Conservation (phyloP, 208 protist genomes). For the Hexamita inflata region DNA sequence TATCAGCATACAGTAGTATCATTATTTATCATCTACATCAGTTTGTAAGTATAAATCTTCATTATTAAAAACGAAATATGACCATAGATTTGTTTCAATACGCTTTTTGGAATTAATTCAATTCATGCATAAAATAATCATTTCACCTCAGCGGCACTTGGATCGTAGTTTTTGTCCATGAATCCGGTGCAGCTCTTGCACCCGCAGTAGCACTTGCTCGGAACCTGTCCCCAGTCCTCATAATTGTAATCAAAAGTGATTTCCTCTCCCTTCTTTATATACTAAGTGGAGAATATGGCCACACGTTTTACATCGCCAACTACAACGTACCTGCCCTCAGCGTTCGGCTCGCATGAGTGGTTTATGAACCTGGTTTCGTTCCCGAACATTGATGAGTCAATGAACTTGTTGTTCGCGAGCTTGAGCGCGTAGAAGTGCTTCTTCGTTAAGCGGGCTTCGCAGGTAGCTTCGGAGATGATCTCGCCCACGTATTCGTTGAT, state of each 20-base stretch:
- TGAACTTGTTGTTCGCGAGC: not conserved
- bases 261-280: conserved; percentile 46
- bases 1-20: too few species aligned
- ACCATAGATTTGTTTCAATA: too few species aligned
- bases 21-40: too few species aligned
- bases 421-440: not conserved
- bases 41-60: too few species aligned
- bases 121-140: too few species aligned
- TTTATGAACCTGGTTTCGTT: conserved; percentile 54
- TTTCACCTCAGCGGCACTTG: too few species aligned
- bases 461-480: not conserved
- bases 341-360: conserved; percentile 53
- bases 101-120: too few species aligned
- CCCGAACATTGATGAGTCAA: conserved; percentile 46
- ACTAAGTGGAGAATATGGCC: conserved; percentile 45
- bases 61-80: too few species aligned
- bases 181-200: conserved; percentile 3
- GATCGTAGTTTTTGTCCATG: too few species aligned
- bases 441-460: not conserved
- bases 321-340: conserved; percentile 39
- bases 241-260: conserved; percentile 46
- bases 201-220: conserved; percentile 2
- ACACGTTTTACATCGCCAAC: conserved; percentile 38
- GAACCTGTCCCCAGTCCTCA: not conserved
- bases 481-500: conserved; percentile 37